A percentile compares a stretch with the other conserved stretches of the same genome.
Conservation (phyloP, 108 stramenopile species). For the Seminavis robusta region DNA sequence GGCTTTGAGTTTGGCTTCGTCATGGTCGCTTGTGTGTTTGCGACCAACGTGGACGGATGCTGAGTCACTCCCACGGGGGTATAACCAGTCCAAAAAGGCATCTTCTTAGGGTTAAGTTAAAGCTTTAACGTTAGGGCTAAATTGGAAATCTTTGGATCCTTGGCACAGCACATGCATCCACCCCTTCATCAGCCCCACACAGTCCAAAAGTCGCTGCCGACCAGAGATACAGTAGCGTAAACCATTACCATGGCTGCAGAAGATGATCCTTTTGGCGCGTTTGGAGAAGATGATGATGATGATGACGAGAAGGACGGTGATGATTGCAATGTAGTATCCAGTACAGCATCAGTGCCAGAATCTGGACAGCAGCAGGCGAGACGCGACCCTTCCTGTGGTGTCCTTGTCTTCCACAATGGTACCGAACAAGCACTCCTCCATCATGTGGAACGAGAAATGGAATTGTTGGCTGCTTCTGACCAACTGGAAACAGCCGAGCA, state of each 20-base stretch:
- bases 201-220: not conserved
- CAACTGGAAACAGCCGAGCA: not conserved
- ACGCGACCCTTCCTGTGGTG: conserved; percentile 51
- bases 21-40: too few species aligned
- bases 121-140: too few species aligned
- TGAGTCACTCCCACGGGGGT: too few species aligned
- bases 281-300: conserved; percentile 35
- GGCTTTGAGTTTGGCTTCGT: too few species aligned
- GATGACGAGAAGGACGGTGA: conserved; percentile 6
- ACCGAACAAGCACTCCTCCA: conserved; percentile 62
- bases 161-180: too few species aligned
- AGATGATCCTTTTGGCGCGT: conserved; percentile 42
- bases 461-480: conserved; percentile 2
- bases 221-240: not conserved
- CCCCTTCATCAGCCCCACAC: not conserved
- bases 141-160: too few species aligned
- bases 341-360: not conserved
- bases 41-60: too few species aligned
- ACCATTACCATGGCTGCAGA: not conserved
- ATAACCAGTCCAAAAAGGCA: too few species aligned
- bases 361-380: not conserved
- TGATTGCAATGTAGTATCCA: not conserved
- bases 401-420: conserved; percentile 50
- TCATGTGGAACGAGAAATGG: conserved; percentile 45
- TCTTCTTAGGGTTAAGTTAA: too few species aligned